These are phyloP conservation scores for Acanthamoeba royreba DNA, from an alignment of 208 protist genomes.

Conservation along the genomic window DNA sequence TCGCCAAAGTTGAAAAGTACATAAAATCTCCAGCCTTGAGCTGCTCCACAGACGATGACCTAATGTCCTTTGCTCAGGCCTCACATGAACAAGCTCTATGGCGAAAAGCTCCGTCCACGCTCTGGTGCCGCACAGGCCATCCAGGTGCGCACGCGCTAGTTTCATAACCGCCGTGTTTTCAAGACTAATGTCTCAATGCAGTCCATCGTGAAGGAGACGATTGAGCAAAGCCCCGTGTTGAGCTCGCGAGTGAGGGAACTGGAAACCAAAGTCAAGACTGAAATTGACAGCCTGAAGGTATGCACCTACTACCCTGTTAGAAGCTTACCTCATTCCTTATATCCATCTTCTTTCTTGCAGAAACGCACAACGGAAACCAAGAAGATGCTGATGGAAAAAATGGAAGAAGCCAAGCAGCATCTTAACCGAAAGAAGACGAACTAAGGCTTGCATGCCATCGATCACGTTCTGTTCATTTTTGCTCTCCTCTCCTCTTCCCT, in stretches of 20 bases:
- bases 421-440: neutral
- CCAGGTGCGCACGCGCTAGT: neutral
- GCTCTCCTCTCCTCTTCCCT: neutral
- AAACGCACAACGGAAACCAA: neutral
- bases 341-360: neutral
- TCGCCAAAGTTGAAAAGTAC: constrained; percentile 81
- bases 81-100: constrained; percentile 69
- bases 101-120: constrained; percentile 50
- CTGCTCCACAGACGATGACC: neutral
- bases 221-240: neutral
- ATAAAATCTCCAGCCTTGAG: neutral
- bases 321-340: neutral
- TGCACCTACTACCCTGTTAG: neutral
- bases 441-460: neutral
- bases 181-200: neutral
- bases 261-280: neutral
- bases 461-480: neutral
- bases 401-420: constrained; percentile 31
- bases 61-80: constrained; percentile 48
- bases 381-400: neutral
- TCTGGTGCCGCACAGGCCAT: constrained; percentile 33
- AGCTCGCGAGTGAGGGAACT: neutral
- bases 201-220: constrained; percentile 44
- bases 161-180: neutral
- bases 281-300: constrained; percentile 28